Evolutionary conservation across 179 eudicot genomes (phyloP), one percentile per base, ranked within the genome.

Genomic region (Patellifolia procumbens): DNA sequence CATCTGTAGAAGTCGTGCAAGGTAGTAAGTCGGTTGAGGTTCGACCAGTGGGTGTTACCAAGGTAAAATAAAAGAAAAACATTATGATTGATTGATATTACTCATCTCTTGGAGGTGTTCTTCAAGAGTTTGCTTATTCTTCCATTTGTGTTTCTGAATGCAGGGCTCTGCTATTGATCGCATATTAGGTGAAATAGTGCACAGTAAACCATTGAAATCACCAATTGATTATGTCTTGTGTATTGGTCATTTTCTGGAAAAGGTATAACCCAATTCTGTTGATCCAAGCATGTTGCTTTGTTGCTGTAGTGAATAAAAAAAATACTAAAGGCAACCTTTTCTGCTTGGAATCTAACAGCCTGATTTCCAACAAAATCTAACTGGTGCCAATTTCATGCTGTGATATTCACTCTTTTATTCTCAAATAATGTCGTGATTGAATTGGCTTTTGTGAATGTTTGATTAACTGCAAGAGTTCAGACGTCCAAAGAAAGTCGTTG

Each of bases 131-230:
- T 37, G 22, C 55, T 45, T 61, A 62, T 56, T 39, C 43, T 29
- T 68, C 73, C 39, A 39, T 51, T 22, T 4, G 15, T 68, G 15
- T 13, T 69, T 63, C 20, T 75, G 72, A 35, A 62, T 78, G 69
- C 84, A 94, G 98, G 98, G 98, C 31, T 89, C 97, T 26, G 98
- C 97, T 56, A 88, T 94, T 79, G 97, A 90, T 80, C 88, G 96
- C 26, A 92, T 94, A 28, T 70, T 94, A 68, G 97, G 97, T 24
- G 96, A 94, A 85, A 91, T 94, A 70, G 92, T 94, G 68, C 97
- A 91, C 72, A 85, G 85, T 82, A 91, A 86, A 77, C 88, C 87
- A 39, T 79, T 94, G 81, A 85, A 76, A 66, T 77, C 90, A n/a
- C 98, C 98, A 26, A 94, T 94, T 74, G 97, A 94, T 81, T 91